Percentiles rank a stretch among this genome's conserved stretches.
These are phyloP conservation scores for Hyaloscypha hepaticicola DNA, from an alignment of 495 filamentous ascomycete genomes.

Conservation along the genomic window DNA sequence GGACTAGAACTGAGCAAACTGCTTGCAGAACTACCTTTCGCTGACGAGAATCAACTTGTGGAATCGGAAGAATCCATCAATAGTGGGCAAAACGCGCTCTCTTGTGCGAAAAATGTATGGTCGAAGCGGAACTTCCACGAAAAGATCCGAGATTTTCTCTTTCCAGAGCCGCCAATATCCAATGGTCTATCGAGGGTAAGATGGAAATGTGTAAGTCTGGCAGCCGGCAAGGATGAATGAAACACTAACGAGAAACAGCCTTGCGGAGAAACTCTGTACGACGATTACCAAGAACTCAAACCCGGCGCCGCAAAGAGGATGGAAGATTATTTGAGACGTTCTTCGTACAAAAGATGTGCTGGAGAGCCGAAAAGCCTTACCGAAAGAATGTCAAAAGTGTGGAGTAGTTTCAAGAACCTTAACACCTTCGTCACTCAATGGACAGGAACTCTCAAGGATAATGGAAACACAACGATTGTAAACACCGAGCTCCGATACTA, in stretches of 20 bases:
- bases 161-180: constrained; percentile 3
- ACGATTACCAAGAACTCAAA: constrained; percentile 6
- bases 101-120: not conserved
- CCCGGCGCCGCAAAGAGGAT: not conserved
- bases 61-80: not conserved
- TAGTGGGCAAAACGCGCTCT: no score
- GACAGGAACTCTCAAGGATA: not conserved
- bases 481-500: constrained; percentile 8
- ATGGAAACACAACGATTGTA: not conserved
- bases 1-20: not conserved
- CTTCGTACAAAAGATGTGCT: not conserved
- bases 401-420: not conserved
- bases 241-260: not conserved
- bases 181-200: constrained; percentile 3
- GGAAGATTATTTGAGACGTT: not conserved
- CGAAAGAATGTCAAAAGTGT: not conserved
- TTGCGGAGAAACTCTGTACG: constrained; percentile 5
- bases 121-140: not conserved
- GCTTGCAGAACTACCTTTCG: not conserved
- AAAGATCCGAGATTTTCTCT: not conserved
- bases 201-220: constrained; percentile 11
- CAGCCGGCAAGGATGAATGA: not conserved
- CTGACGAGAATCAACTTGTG: not conserved
- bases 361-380: no score
- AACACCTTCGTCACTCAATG: not conserved